These are phyloP conservation scores for Leptoxyphium fumago DNA, from an alignment of 2,329 filamentous ascomycete genomes.

Conservation along the genomic window DNA sequence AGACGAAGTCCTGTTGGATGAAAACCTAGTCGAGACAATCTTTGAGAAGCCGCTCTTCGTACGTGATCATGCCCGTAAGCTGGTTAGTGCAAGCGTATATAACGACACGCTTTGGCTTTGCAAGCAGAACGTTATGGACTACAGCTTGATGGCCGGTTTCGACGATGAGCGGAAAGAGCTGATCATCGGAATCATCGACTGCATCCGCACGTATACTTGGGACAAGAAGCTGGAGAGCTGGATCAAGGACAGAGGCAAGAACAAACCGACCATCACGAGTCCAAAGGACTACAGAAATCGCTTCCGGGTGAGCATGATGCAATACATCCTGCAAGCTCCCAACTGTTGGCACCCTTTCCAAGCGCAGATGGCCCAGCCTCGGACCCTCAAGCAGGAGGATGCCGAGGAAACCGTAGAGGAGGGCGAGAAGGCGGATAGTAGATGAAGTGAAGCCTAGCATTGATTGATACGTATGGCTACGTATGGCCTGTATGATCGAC, in stretches of 20 bases:
- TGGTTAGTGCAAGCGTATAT: slow-evolving; percentile 82
- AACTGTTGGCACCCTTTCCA: slow-evolving; percentile 63
- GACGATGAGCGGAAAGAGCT: slow-evolving; percentile 82
- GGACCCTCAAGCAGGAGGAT: slow-evolving; percentile 15
- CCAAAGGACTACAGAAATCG: slow-evolving; percentile 95
- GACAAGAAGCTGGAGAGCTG: slow-evolving; percentile 99
- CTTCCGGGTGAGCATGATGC: slow-evolving; percentile 91
- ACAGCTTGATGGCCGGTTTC: slow-evolving; percentile 94
- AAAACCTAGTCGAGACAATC: slow-evolving; percentile 98
- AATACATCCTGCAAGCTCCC: slow-evolving; percentile 63
- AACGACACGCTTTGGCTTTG: slow-evolving; percentile 95
- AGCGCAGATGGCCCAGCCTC: slow-evolving; percentile 18
- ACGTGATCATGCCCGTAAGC: slow-evolving; percentile 87
- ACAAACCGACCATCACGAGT: slow-evolving; percentile 84
- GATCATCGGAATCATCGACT: slow-evolving; percentile 95
- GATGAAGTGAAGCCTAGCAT: background rate
- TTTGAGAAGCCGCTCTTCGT: slow-evolving; percentile 94
- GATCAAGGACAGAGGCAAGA: slow-evolving; percentile 93
- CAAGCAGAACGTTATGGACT: slow-evolving; percentile 97
- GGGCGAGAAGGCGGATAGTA: background rate
- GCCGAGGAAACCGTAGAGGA: background rate
- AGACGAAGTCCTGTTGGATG: slow-evolving; percentile 89
- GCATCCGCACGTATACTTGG: slow-evolving; percentile 97
- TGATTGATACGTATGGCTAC: too few species aligned
- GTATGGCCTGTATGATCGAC: too few species aligned